phyloP scores from a whole-genome alignment of 176 grass and related monocot species.

The Ensete glaucum region DNA sequence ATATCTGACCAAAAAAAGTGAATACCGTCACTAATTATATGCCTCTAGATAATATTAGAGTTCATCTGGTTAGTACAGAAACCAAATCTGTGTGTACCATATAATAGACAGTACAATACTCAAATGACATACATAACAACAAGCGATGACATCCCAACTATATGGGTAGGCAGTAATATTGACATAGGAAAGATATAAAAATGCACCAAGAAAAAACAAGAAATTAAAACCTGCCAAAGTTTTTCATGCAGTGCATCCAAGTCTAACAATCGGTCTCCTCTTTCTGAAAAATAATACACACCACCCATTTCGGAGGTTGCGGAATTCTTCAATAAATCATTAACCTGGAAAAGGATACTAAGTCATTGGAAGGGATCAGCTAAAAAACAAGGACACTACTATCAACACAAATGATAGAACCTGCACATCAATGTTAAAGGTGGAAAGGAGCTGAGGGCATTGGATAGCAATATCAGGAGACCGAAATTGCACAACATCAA shows the following conservation, averaged over 20 bases:
- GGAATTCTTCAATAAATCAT: constrained; percentile 57
- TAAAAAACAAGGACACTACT: constrained; percentile 9
- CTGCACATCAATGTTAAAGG: constrained; percentile 52
- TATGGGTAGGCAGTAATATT: no score
- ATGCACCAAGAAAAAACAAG: not conserved
- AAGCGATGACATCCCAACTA: no score
- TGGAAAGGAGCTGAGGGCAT: constrained; percentile 53
- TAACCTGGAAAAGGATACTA: constrained; percentile 34
- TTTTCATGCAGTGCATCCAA: constrained; percentile 73
- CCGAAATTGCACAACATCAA: constrained; percentile 77
- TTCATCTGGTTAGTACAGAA: not conserved
- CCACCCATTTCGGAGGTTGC: constrained; percentile 64
- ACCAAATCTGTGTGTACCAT: not conserved
- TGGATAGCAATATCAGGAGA: constrained; percentile 60
- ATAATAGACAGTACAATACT: not conserved
- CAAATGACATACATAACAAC: no score
- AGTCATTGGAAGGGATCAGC: not conserved
- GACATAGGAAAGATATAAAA: not conserved
- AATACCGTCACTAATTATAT: not conserved
- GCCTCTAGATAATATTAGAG: not conserved
- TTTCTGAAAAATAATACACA: constrained; percentile 89
- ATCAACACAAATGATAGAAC: constrained; percentile 18
- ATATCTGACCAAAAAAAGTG: constrained; percentile 26
- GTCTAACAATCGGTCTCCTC: constrained; percentile 85
- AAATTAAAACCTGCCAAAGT: constrained; percentile 61